Evolutionary conservation across 2,329 filamentous ascomycete genomes (phyloP), one percentile per base, ranked within the genome.

Genomic region (Metarhizium robertsii): DNA sequence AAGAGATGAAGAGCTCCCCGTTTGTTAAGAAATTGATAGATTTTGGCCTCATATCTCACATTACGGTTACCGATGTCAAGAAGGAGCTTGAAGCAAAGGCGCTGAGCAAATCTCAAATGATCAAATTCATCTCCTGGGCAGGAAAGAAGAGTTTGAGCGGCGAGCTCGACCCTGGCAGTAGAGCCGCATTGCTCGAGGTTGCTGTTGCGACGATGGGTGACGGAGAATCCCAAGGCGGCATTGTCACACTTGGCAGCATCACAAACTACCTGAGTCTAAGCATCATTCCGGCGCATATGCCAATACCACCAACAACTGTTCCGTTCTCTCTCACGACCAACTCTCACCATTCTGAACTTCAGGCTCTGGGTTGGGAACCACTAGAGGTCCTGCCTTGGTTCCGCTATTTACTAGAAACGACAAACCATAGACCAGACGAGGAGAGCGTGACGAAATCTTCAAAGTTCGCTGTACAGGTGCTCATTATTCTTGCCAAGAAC

Each of bases 321-420:
- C 90, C 94, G 0, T 90, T 91, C 66, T 79, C 83, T n/a, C 87
- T 92, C 60, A 95, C 91, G 0, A 88, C 84, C 62, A 75, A 77
- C 29, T 80, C 91, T n/a, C 77, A 76, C 6, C 75, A 79, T 29
- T 73, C 76, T 16, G 86, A 95, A 63, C 71, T 99, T 40, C 83
- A 90, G 60, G 84, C 88, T 16, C 79, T 99, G 8, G 90, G 90
- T 1, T 99, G 94, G 92, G 80, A 85, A 55, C 84, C 92, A 58
- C 73, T 99, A 6, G 89, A 92, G 40, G 81, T 96, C 61, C 82
- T 92, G 3, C 85, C 88, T 29, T 99, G 95, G 94, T 71, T 96
- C 29, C 77, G 83, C 25, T 96, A 87, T 71, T 75, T 99, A 40
- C 73, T 95, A n/a, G 81, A 85, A 55, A 84, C 84, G 14, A 76